Percentiles rank a stretch among this genome's conserved stretches.
phyloP scores from a whole-genome alignment of 768 basidiomycete species.

The Mycena metata region DNA sequence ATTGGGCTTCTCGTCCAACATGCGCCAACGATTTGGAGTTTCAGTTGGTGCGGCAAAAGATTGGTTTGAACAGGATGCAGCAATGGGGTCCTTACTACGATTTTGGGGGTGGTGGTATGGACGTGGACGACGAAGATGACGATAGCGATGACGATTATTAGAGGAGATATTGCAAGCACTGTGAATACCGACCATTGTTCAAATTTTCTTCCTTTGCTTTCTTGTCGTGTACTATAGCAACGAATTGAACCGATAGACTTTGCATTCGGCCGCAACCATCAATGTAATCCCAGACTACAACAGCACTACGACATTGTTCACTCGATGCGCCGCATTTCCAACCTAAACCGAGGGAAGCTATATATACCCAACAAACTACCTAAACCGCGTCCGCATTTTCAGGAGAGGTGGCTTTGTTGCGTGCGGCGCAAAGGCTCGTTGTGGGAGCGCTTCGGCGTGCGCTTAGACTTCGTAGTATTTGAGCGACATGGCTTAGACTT shows the following conservation, averaged over 20 bases:
- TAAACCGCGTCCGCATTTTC: not conserved
- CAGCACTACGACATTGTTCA: no score
- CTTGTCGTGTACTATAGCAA: no score
- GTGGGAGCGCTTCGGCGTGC: constrained; percentile 10
- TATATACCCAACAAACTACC: not conserved
- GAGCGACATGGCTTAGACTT: not conserved
- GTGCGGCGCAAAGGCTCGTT: constrained; percentile 13
- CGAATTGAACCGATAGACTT: no score
- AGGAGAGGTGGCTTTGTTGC: constrained; percentile 15
- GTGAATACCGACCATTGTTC: not conserved
- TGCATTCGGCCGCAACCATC: no score
- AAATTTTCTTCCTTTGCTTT: not conserved
- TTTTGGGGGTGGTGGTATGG: not conserved
- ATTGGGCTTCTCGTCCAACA: constrained; percentile 22
- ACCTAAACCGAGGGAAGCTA: not conserved
- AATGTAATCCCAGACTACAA: no score
- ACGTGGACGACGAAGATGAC: not conserved
- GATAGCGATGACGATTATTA: not conserved
- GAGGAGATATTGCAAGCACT: not conserved
- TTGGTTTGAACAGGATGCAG: constrained; percentile 41
- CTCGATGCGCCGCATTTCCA: no score
- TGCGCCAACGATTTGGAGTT: constrained; percentile 51
- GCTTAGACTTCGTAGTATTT: not conserved
- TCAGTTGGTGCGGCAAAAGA: constrained; percentile 42
- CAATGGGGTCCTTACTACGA: constrained; percentile 36